Evolutionary conservation across 139 green algal genomes (phyloP), one percentile per base, ranked within the genome.

Genomic region (Coccomyxa sp.): DNA sequence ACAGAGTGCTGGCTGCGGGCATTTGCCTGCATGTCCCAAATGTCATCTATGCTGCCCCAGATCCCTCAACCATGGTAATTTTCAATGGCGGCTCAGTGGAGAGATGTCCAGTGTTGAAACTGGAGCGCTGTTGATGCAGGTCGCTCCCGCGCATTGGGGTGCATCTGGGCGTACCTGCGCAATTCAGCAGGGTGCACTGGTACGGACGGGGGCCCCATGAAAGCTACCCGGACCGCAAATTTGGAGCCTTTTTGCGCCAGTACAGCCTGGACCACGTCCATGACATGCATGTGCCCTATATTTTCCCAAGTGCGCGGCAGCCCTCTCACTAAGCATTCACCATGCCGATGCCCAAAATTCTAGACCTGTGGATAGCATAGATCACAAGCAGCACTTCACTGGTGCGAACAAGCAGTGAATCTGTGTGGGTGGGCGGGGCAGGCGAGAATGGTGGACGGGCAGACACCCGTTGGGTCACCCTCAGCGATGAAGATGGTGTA

Each of bases 151-250:
- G 93, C n/a, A 90, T 96, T 58, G 93, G 93, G 0, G 18, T 96
- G 9, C 85, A 87, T n/a, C 83, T 92, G 27, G 84, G 78, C 11
- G 68, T 94, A 30, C 87, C 85, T 0, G 30, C 58, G 1, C 0
- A 14, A 10, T 83, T 90, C 57, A 60, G 75, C 23, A 27, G 75
- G 27, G 86, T 91, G 25, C n/a, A 76, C 16, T 98, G 94, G 93
- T 92, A 91, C 67, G 96, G 96, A 15, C 71, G 86, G 1, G 96
- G 96, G 9, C 96, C 95, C 0, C 94, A 98, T 79, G 96, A 99
- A 88, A 96, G 90, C 88, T 99, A 99, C 89, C 51, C 81, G 28
- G 96, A 99, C 85, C 88, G 96, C 45, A 93, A 96, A 85, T 79
- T 78, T 0, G 87, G 84, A 1, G 93, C 91, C 9, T 78, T 79